Percentiles rank a stretch among this genome's conserved stretches.
Evolutionary conservation across 164 flowering plant genomes (phyloP).

Genomic region (Aristolochia contorta): DNA sequence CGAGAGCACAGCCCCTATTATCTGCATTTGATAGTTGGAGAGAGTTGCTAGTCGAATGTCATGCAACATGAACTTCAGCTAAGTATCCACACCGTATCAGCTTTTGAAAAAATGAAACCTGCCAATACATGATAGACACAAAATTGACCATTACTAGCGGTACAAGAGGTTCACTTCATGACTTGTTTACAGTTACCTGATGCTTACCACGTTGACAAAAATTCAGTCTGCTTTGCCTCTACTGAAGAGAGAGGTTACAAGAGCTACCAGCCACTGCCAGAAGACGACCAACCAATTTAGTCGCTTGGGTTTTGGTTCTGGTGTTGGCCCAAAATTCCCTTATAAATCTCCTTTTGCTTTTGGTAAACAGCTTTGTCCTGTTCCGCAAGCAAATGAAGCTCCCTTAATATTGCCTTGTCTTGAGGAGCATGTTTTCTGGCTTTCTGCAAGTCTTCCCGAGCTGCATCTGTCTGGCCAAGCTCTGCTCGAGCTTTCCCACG

Average conservation of each 20-base stretch:
- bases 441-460: conserved; percentile 77
- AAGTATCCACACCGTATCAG: too few relatives aligned
- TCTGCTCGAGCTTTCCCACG: conserved; percentile 97
- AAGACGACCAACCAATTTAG: conserved; percentile 39
- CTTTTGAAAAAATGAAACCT: too few relatives aligned
- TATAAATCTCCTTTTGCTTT: conserved; percentile 89
- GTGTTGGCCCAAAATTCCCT: conserved; percentile 77
- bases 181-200: background rate
- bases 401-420: conserved; percentile 72
- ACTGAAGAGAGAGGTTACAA: conserved; percentile 42
- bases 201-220: background rate
- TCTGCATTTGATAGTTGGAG: too few relatives aligned
- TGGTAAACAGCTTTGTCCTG: conserved; percentile 79
- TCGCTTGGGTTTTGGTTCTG: conserved; percentile 52
- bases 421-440: conserved; percentile 78
- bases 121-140: too few relatives aligned
- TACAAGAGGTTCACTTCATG: too few relatives aligned
- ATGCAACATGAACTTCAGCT: too few relatives aligned
- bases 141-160: too few relatives aligned
- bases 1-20: too few relatives aligned
- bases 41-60: too few relatives aligned
- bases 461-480: conserved; percentile 92
- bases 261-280: conserved; percentile 75
- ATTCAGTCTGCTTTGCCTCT: conserved; percentile 39
- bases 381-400: conserved; percentile 61